These are phyloP conservation scores for Mallotus repandus DNA, from an alignment of 441 rosid genomes.

Conservation along the genomic window DNA sequence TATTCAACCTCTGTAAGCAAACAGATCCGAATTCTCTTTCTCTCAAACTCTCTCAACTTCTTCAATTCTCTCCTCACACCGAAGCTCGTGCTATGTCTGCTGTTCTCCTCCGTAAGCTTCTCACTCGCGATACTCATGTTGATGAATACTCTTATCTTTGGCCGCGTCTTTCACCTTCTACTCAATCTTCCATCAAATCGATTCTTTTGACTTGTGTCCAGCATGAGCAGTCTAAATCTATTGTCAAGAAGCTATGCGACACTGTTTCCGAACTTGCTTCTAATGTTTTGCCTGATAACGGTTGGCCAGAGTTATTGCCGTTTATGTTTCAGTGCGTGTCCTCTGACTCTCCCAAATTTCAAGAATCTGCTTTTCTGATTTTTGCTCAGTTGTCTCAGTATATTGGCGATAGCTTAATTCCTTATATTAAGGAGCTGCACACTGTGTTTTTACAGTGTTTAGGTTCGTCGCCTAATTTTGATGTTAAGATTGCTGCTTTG, in stretches of 20 bases:
- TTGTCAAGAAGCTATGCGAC: constrained; percentile 85
- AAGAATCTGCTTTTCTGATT: constrained; percentile 87
- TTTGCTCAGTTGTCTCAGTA: constrained; percentile 92
- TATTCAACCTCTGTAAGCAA: constrained; percentile 90
- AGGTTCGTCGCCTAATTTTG: constrained; percentile 54
- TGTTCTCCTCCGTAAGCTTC: constrained; percentile 87
- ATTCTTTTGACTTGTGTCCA: constrained; percentile 69
- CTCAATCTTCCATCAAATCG: constrained; percentile 82
- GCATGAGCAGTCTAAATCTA: constrained; percentile 69
- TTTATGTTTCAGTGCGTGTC: constrained; percentile 94
- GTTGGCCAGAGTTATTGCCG: constrained; percentile 95
- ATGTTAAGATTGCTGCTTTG: constrained; percentile 92
- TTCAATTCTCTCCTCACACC: constrained; percentile 65
- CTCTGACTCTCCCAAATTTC: constrained; percentile 70
- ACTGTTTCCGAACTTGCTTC: constrained; percentile 95
- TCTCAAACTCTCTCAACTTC: constrained; percentile 79
- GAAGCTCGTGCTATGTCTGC: constrained; percentile 96
- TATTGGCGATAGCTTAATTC: constrained; percentile 76
- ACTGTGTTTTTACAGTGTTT: constrained; percentile 75
- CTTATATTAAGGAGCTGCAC: constrained; percentile 82
- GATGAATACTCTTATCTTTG: constrained; percentile 44
- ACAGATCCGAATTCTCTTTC: constrained; percentile 80
- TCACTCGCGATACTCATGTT: constrained; percentile 33
- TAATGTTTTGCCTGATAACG: constrained; percentile 72
- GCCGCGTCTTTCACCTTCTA: constrained; percentile 65